Base-by-base conservation (phyloP, 306 rosid genomes). In the Cucumis cinereus region DNA sequence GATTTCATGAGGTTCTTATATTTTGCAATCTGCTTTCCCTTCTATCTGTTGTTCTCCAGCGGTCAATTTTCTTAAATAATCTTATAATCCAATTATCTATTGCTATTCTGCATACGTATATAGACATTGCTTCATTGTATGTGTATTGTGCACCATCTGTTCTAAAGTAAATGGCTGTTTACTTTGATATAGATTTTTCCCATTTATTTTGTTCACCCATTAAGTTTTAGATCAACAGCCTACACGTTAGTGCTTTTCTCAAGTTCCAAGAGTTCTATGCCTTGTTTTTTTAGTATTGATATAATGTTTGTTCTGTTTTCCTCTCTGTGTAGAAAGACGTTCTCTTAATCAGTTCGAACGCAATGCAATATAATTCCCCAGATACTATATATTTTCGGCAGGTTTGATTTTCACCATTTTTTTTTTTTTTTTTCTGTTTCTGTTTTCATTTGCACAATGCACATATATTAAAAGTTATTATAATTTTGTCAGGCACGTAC, bases 291-390 rank as follows among this genome's bases (percentile, higher is more conserved):
- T 56, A 73, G 79, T 19, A 50, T 53, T 84, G 72, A 76, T 53
- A 69, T 79, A 35, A 36, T 64, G 61, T 22, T 40, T 52, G 8
- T 50, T 50, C 55, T 16, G 20, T 26, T n/a, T 67, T 26, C 45
- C 8, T n/a, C 7, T 5, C 22, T 9, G 5, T 85, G 87, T 89
- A 89, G 93, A 83, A 82, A 81, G 93, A 89, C 58, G 73, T 89
- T 14, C 80, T 67, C 79, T 84, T 89, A 82, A 87, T 89, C 62
- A 85, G 91, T 80, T 77, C 90, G 13, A 89, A 89, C 50, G 93
- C 91, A n/a, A 89, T 89, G 93, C 89, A 89, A 81, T 89, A 89
- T 78, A 89, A 89, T 81, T 67, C 93, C 10, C 91, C 93, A 0
- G 91, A 89, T 76, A 89, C 93, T 41, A 82, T 89, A 79, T 89